These are phyloP conservation scores for Blastocystis sp. DNA, from an alignment of 352 stramenopile genomes.

Conservation along the genomic window DNA sequence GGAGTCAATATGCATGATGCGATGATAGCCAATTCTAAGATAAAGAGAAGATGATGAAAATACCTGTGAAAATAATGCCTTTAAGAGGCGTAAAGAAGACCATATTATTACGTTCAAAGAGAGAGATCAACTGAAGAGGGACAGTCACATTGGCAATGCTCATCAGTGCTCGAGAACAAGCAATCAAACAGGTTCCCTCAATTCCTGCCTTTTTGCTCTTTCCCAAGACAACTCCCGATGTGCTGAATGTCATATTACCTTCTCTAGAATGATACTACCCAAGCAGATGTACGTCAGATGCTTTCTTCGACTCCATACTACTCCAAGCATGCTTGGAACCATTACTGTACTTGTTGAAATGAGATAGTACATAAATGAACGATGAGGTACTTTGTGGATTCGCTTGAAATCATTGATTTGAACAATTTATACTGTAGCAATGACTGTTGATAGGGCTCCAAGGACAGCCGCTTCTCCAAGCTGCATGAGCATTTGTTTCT, in stretches of 20 bases:
- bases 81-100: conserved; percentile 58
- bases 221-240: conserved; percentile 17
- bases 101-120: conserved; percentile 44
- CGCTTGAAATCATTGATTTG: neutral
- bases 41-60: neutral
- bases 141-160: conserved; percentile 39
- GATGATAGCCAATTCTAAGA: conserved; percentile 48
- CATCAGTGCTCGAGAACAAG: conserved; percentile 15
- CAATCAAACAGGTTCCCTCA: neutral
- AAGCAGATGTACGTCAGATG: neutral
- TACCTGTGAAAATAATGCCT: conserved; percentile 59
- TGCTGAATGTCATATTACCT: conserved; percentile 24
- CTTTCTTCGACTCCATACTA: conserved; percentile 47
- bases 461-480: conserved; percentile 38
- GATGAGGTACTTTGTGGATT: conserved; percentile 65
- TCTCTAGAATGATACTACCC: neutral
- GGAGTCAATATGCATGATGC: conserved; percentile 33
- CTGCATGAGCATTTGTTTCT: conserved; percentile 61
- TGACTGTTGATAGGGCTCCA: conserved; percentile 15
- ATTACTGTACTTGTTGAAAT: conserved; percentile 20
- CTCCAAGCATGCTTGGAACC: conserved; percentile 42
- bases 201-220: conserved; percentile 19
- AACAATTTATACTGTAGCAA: conserved; percentile 8
- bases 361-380: conserved; percentile 54
- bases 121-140: conserved; percentile 19